Conservation (phyloP, 495 filamentous ascomycete genomes). For the Podospora appendiculata region DNA sequence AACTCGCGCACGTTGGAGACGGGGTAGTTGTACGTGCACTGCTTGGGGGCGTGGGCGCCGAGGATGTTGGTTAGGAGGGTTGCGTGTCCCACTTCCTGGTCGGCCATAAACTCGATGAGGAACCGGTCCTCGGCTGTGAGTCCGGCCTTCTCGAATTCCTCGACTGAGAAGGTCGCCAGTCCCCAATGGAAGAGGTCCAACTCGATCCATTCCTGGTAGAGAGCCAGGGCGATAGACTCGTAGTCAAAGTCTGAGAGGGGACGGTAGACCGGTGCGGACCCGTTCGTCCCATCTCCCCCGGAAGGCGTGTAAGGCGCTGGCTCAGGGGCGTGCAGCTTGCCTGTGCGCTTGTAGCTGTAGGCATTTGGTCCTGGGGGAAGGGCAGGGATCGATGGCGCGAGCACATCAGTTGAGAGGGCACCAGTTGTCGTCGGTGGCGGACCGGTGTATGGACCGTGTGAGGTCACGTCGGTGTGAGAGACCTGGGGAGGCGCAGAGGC, state of each 20-base stretch:
- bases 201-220: constrained; percentile 85
- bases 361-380: constrained; percentile 41
- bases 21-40: constrained; percentile 80
- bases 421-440: constrained; percentile 53
- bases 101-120: constrained; percentile 76
- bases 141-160: constrained; percentile 64
- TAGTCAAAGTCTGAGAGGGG: constrained; percentile 68
- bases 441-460: constrained; percentile 51
- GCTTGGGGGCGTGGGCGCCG: constrained; percentile 60
- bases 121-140: constrained; percentile 59
- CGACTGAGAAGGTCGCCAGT: constrained; percentile 57
- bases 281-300: constrained; percentile 78
- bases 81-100: constrained; percentile 78
- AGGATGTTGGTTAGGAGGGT: constrained; percentile 77
- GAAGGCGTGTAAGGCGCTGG: constrained; percentile 68
- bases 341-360: constrained; percentile 60
- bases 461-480: constrained; percentile 31
- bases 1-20: constrained; percentile 70
- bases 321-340: constrained; percentile 54
- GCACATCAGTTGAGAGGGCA: constrained; percentile 40
- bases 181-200: constrained; percentile 81
- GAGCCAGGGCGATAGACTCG: constrained; percentile 58
- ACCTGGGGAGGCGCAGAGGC: constrained; percentile 14
- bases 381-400: constrained; percentile 40
- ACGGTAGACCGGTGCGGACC: constrained; percentile 63